These are phyloP conservation scores for Naematelia aurantialba DNA, from an alignment of 768 basidiomycete genomes.

Conservation along the genomic window DNA sequence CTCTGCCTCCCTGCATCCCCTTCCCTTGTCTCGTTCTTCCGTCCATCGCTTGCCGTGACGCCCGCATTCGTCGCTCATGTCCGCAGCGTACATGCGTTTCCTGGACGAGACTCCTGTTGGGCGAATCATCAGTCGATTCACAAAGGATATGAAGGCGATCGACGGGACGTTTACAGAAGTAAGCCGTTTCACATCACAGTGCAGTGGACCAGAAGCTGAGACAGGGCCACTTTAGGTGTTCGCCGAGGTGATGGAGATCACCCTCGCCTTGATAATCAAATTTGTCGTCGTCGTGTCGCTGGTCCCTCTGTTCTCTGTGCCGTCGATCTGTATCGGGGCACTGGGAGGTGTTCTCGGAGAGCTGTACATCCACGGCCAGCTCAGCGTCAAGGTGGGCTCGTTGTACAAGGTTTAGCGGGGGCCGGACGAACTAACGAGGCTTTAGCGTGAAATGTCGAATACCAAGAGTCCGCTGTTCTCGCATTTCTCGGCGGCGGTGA, in stretches of 20 bases:
- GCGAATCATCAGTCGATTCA: conserved; percentile 45
- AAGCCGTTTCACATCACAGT: background rate
- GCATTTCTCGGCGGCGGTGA: conserved; percentile 60
- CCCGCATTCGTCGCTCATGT: no score
- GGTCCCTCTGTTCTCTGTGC: conserved; percentile 44
- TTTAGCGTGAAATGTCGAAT: conserved; percentile 57
- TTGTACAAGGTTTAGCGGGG: no score
- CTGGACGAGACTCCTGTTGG: conserved; percentile 43
- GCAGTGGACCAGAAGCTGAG: background rate
- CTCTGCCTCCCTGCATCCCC: no score
- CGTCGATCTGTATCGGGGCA: conserved; percentile 38
- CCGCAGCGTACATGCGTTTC: conserved; percentile 37
- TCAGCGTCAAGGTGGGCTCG: conserved; percentile 55
- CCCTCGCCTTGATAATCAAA: conserved; percentile 37
- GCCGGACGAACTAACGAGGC: no score
- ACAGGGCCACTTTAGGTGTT: conserved; percentile 31
- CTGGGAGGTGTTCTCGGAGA: conserved; percentile 56
- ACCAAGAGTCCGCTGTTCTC: conserved; percentile 56
- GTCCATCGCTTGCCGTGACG: no score
- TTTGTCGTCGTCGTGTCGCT: conserved; percentile 41
- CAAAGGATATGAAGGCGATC: conserved; percentile 47
- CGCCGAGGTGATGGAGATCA: conserved; percentile 33
- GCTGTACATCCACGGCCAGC: conserved; percentile 59
- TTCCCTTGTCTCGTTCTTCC: no score
- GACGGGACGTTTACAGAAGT: conserved; percentile 42